Percentiles rank a stretch among this genome's conserved stretches.
These are phyloP conservation scores for Trichoderma sp. DNA, from an alignment of 2,329 filamentous ascomycete species.

Conservation along the genomic window DNA sequence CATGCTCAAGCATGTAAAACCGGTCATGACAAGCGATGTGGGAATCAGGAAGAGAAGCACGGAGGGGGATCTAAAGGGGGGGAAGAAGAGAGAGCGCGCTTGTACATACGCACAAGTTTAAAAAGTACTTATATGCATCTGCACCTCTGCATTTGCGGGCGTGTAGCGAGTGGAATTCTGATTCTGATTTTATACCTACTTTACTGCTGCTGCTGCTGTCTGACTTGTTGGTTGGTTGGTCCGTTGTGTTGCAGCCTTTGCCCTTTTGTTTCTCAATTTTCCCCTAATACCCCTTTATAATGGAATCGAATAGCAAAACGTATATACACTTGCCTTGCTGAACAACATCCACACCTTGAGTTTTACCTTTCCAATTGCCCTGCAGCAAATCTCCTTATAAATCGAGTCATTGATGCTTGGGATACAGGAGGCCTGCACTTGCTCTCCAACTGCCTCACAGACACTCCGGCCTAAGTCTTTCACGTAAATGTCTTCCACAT, in stretches of 20 bases:
- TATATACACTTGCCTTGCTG: too few species aligned
- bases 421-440: too few species aligned
- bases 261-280: neutral
- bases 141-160: slow-evolving; percentile 2
- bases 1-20: neutral
- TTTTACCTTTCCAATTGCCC: too few species aligned
- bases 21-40: neutral
- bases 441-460: too few species aligned
- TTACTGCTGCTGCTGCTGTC: neutral
- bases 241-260: neutral
- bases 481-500: too few species aligned
- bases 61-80: neutral
- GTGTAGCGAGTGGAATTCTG: slow-evolving; percentile 8
- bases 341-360: too few species aligned
- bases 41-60: neutral
- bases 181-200: neutral
- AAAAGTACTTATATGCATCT: slow-evolving; percentile 13
- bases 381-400: too few species aligned
- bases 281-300: too few species aligned
- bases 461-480: too few species aligned
- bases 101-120: slow-evolving; percentile 9
- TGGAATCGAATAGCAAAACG: too few species aligned
- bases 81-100: slow-evolving; percentile 1
- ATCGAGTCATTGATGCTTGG: too few species aligned
- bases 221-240: neutral